Percentiles rank a stretch among this genome's conserved stretches.
Conservation (phyloP, 352 stramenopile genomes). For the Phytophthora ramorum region DNA sequence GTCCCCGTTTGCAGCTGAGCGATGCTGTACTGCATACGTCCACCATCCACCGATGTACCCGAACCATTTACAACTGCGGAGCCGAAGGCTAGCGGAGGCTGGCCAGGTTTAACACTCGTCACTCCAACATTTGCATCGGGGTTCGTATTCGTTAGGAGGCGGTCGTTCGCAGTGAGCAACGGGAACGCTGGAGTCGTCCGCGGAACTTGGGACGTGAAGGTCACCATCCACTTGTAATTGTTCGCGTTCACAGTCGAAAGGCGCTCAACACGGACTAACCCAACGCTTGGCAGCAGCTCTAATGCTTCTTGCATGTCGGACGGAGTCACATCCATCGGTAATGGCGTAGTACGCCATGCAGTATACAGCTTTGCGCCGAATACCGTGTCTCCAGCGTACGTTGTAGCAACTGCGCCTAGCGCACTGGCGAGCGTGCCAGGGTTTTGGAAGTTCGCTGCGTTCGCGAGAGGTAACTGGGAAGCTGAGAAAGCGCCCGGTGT, state of each 20-base stretch:
- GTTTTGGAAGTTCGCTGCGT: slow-evolving; percentile 37
- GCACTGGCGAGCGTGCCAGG: slow-evolving; percentile 20
- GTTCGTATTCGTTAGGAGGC: slow-evolving; percentile 35
- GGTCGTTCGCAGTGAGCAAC: slow-evolving; percentile 62
- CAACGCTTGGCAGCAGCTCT: slow-evolving; percentile 89
- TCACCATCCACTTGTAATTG: slow-evolving; percentile 91
- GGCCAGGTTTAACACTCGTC: slow-evolving; percentile 28
- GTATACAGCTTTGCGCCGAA: slow-evolving; percentile 45
- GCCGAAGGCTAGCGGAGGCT: slow-evolving; percentile 48
- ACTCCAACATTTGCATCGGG: slow-evolving; percentile 36
- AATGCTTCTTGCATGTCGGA: slow-evolving; percentile 75
- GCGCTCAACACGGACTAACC: slow-evolving; percentile 91
- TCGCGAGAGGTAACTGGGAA: slow-evolving; percentile 64
- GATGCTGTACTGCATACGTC: slow-evolving; percentile 59
- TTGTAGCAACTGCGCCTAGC: slow-evolving; percentile 33
- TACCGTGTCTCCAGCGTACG: slow-evolving; percentile 64
- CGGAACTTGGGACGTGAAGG: slow-evolving; percentile 80
- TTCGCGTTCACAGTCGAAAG: slow-evolving; percentile 56
- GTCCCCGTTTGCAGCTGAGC: slow-evolving; percentile 55
- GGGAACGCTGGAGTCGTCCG: slow-evolving; percentile 35
- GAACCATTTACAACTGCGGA: slow-evolving; percentile 34
- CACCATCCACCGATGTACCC: slow-evolving; percentile 2
- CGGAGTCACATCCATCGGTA: slow-evolving; percentile 69
- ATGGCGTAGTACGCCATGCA: slow-evolving; percentile 63
- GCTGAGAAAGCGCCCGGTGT: slow-evolving; percentile 72